These are phyloP conservation scores for Pythium vanterpoolii DNA, from an alignment of 352 stramenopile species.

Conservation along the genomic window DNA sequence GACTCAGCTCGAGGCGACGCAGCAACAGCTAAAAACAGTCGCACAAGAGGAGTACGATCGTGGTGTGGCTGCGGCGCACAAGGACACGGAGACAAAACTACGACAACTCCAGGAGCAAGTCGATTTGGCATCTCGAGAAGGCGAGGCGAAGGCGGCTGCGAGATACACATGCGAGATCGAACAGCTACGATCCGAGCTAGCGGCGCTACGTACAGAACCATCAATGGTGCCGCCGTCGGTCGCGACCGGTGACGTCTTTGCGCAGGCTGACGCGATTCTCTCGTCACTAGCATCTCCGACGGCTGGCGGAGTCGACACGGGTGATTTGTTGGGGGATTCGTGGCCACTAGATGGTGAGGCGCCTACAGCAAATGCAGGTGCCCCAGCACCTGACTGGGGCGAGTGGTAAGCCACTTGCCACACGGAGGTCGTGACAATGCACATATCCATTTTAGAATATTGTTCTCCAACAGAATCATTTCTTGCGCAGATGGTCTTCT, in stretches of 20 bases:
- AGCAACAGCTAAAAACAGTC: conserved; percentile 6
- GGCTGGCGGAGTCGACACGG: not conserved
- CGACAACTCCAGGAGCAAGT: conserved; percentile 32
- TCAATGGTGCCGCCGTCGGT: not conserved
- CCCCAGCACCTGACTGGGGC: conserved; percentile 49
- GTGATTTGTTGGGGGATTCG: conserved; percentile 11
- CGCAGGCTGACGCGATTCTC: conserved; percentile 25
- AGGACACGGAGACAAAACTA: conserved; percentile 31
- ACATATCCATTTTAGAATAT: not conserved
- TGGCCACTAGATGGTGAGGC: conserved; percentile 35
- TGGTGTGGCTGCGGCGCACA: conserved; percentile 33
- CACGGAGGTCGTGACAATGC: not conserved
- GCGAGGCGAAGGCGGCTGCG: conserved; percentile 34
- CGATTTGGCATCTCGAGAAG: conserved; percentile 30
- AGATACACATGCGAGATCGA: conserved; percentile 39
- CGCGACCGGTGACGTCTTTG: conserved; percentile 16
- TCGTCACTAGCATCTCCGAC: conserved; percentile 18
- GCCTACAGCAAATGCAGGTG: conserved; percentile 9
- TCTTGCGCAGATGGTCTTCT: not conserved
- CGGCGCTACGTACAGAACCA: conserved; percentile 32
- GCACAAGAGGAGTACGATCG: conserved; percentile 43
- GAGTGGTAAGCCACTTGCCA: conserved; percentile 43
- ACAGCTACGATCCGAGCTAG: conserved; percentile 41
- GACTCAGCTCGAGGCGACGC: not conserved
- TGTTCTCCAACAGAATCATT: not conserved